Base-by-base conservation (phyloP, 345 rosid genomes). In the Eucalyptus microcorys region DNA sequence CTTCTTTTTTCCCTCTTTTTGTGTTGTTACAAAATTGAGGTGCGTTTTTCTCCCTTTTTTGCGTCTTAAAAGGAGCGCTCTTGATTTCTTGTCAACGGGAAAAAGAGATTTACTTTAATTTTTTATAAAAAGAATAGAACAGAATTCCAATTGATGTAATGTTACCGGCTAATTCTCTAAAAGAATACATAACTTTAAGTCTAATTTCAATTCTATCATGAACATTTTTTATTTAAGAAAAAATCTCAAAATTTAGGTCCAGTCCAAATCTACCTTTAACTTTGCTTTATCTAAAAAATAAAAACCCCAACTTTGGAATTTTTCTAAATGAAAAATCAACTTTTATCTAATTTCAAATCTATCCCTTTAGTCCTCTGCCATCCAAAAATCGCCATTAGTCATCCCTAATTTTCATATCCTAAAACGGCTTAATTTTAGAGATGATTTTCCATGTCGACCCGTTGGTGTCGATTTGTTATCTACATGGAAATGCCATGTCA, bases 151-250 rank as follows among this genome's bases (percentile, higher is more conserved):
- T 64, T 14, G 8, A 16, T 59, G 7, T 12, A 59, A 27, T 27
- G 2, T 6, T 27, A 59, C 64, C 3, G 3, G 0, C 30, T 10
- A 57, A 10, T 26, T 57, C 14, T 57, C 9, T 26, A 2, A 26
- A 26, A 10, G 26, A 21, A 52, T 52, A 52, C 0, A 1, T 52
- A 52, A 21, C 10, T 52, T 52, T 52, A 52, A 1, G 0, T 52
- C 4, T 19, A 52, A 7, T 52, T 52, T 0, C 2, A 52, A 52
- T 52, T 52, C 4, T 7, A 1, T 3, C 10, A 0, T 21, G 5
- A 52, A 52, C 0, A 7, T 52, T 19, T 52, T 21, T 3, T 52
- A 52, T 52, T 0, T 21, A 8, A 52, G 22, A 21, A 52, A 52
- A 52, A 52, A 52, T 21, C 57, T 52, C 13, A 24, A 55, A 24